Evolutionary conservation across 768 basidiomycete genomes (phyloP), one percentile per base, ranked within the genome.

Genomic region (Tubosaeta sp.): DNA sequence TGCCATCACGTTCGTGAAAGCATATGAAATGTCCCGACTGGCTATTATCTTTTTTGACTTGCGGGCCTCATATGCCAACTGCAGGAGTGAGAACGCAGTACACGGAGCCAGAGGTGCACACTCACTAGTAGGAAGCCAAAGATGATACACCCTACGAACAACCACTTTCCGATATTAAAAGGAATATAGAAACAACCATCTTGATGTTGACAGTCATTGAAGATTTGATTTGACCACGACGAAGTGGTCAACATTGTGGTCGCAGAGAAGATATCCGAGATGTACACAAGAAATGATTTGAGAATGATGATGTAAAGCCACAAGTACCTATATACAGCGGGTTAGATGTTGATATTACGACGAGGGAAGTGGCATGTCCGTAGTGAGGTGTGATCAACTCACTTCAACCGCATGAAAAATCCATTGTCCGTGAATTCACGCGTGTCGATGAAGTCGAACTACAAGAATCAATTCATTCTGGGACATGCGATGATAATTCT

Each of bases 381-480:
- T 43, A 25, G 13, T 5, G 26, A 17, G 26, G 26, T 22, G 19
- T 16, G 19, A 27, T 13, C 6, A 8, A 64, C 80, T 60, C 66
- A 95, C 93, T 90, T 92, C 62, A 91, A 69, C 35, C 94, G 88
- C 78, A 93, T 93, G 53, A 81, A 72, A 70, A 86, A 90, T 53
- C 88, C 82, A 72, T 88, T 88, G 74, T 93, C 86, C 52, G 84
- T 86, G 73, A 94, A 99, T 65, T 98, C 95, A 51, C 84, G 81
- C 19, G 88, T 87, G 71, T 97, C 93, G 65, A 99, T 80, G 65
- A 97, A 97, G 77, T 98, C 95, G 64, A 97, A 98, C 97, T 98
- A 57, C 17, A 32, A 48, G 43, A 37, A 41, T 51, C 19, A 13
- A 17, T 48, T 56, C 41, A 51, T n/a, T 54, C 11, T 11, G 31